Evolutionary conservation across 129 eudicot genomes (phyloP).

Genomic region (Mikania micrantha): DNA sequence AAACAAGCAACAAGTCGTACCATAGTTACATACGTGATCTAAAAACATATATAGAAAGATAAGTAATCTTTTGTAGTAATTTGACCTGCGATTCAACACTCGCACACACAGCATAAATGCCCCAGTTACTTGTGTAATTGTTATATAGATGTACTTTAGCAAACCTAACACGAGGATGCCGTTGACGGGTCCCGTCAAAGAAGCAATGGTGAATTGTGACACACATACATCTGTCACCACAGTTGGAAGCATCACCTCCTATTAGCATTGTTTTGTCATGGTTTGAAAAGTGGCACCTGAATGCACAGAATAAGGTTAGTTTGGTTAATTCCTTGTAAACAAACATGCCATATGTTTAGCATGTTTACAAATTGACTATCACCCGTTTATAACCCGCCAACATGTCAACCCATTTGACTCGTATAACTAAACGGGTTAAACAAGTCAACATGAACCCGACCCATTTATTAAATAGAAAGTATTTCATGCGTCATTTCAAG

Average conservation of each 20-base stretch:
- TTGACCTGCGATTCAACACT: conserved; percentile 91
- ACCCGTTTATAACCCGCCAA: neutral
- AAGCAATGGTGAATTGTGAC: conserved; percentile 87
- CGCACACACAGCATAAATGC: conserved; percentile 86
- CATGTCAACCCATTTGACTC: neutral
- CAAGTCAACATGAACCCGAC: neutral
- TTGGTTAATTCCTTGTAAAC: neutral
- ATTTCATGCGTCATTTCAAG: neutral
- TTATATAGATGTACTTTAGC: conserved; percentile 89
- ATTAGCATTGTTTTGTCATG: conserved; percentile 86
- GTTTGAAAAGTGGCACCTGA: conserved; percentile 72
- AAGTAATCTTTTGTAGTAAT: neutral
- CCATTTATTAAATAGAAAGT: neutral
- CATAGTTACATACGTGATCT: neutral
- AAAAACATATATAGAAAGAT: neutral
- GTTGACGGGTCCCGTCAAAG: conserved; percentile 87
- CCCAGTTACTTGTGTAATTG: conserved; percentile 90
- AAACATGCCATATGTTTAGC: neutral
- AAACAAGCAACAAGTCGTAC: neutral
- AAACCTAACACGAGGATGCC: conserved; percentile 94
- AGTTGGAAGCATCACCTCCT: conserved; percentile 75
- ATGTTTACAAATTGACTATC: neutral
- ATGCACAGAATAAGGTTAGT: conserved; percentile 3
- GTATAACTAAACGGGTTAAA: neutral
- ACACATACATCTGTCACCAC: conserved; percentile 75